Evolutionary conservation across 2,329 filamentous ascomycete genomes (phyloP).

Genomic region (Hymenoscyphus linearis): DNA sequence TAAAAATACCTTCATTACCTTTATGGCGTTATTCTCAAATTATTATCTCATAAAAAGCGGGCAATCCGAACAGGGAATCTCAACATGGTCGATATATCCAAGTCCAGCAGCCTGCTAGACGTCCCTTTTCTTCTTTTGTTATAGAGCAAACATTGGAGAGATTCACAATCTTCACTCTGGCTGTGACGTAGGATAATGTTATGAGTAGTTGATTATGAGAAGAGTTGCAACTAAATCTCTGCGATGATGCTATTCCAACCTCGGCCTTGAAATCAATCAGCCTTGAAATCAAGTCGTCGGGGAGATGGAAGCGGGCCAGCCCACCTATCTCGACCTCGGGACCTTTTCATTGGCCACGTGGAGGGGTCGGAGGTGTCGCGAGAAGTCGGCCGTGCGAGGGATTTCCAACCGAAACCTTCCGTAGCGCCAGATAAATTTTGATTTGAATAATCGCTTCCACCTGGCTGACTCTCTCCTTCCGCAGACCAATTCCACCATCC

Average conservation of each 20-base stretch:
- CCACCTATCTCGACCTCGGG: not conserved
- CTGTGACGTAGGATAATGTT: not conserved
- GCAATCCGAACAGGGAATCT: not conserved
- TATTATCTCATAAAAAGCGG: not conserved
- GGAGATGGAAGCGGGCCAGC: not conserved
- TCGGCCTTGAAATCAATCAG: not conserved
- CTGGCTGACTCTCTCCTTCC: not conserved
- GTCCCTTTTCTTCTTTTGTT: not conserved
- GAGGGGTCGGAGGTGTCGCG: not conserved
- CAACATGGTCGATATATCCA: not conserved
- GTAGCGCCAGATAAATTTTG: slow-evolving; percentile 6
- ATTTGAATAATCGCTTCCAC: slow-evolving; percentile 2
- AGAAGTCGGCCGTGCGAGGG: not conserved
- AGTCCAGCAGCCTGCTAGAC: not conserved
- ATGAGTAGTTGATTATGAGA: not conserved
- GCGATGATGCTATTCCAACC: not conserved
- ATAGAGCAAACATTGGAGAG: not conserved
- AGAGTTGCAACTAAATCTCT: not conserved
- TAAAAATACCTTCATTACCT: too few species aligned
- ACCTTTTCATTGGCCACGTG: not conserved
- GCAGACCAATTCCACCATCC: not conserved
- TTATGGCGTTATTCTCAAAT: not conserved
- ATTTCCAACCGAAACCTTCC: slow-evolving; percentile 3
- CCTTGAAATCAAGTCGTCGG: not conserved
- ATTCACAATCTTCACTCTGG: not conserved